Base-by-base conservation (phyloP, 1,284 basidiomycete species). In the Tremellales sp. region DNA sequence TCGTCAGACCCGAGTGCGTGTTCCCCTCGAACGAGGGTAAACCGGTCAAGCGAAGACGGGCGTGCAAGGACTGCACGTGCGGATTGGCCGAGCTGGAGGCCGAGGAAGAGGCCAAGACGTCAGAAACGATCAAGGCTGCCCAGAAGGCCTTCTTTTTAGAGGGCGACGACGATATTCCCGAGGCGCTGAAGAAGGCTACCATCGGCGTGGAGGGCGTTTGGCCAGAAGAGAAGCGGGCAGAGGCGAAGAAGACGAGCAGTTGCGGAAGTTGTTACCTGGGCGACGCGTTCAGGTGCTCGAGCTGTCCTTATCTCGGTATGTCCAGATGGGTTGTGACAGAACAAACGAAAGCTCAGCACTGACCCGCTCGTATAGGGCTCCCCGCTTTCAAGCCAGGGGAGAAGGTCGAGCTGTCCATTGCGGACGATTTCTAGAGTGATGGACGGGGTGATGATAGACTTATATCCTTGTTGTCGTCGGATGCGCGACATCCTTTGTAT, bases 241-340 rank as follows among this genome's bases (percentile, higher is more conserved):
- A 77, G 42, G 77, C 80, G 59, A 76, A 74, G 63, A 84, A 49
- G 58, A 97, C 92, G 40, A 92, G 87, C 67, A 92, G 88, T 63
- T 98, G 94, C 75, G 93, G 92, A n/a, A 95, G 80, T 73, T 99
- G 94, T 76, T 97, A 91, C 77, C 76, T 98, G 42, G 95, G 94
- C 9, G 94, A 99, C 73, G 95, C 94, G 1, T 99, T 99, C 76
- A 78, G 94, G 59, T 99, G 94, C 73, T 86, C 84, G 16, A 83
- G 87, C 50, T 99, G 94, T 71, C 95, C 94, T 24, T 99, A 97
- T 73, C 78, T 92, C 40, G 94, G 92, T 94, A 58, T 58, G 85
- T 79, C 25, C 39, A 43, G 18, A 9, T 50, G 44, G 27, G 16
- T 18, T 33, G 24, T 6, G 5, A 10, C 16, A 18, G n/a, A 19